phyloP scores from a whole-genome alignment of 176 grass and related monocot genomes.

The Stipa capillata region DNA sequence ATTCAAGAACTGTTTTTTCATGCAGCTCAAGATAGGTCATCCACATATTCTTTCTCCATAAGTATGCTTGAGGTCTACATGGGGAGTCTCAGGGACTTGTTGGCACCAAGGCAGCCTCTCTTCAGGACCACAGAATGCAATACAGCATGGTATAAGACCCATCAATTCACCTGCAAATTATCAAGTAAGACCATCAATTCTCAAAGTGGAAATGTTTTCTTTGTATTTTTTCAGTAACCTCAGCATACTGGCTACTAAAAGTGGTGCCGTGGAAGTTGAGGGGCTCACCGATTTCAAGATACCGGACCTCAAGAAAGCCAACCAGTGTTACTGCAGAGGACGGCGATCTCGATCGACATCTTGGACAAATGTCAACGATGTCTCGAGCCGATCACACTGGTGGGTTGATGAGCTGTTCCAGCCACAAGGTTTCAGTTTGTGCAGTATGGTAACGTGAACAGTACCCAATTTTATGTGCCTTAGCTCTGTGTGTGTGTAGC shows the following conservation, averaged over 20 bases:
- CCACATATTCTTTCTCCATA: slow-evolving; percentile 63
- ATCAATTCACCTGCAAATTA: neutral
- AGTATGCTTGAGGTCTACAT: slow-evolving; percentile 95
- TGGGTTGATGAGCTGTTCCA: slow-evolving; percentile 34
- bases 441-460: slow-evolving; percentile 13
- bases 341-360: slow-evolving; percentile 60
- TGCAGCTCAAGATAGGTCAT: slow-evolving; percentile 53
- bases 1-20: slow-evolving; percentile 73
- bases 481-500: slow-evolving; percentile 75
- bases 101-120: slow-evolving; percentile 60
- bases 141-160: slow-evolving; percentile 34
- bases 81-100: slow-evolving; percentile 76
- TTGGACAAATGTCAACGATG: slow-evolving; percentile 84
- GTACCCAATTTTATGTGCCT: slow-evolving; percentile 64
- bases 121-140: slow-evolving; percentile 28
- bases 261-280: slow-evolving; percentile 68
- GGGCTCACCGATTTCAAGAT: slow-evolving; percentile 56
- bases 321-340: slow-evolving; percentile 72
- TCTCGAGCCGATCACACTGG: slow-evolving; percentile 96
- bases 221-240: slow-evolving; percentile 46
- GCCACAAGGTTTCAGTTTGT: neutral
- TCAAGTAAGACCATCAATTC: neutral
- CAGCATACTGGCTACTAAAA: slow-evolving; percentile 58
- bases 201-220: neutral
- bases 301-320: slow-evolving; percentile 59